phyloP scores from a whole-genome alignment of 305 asterid species.

The Andrographis paniculata region DNA sequence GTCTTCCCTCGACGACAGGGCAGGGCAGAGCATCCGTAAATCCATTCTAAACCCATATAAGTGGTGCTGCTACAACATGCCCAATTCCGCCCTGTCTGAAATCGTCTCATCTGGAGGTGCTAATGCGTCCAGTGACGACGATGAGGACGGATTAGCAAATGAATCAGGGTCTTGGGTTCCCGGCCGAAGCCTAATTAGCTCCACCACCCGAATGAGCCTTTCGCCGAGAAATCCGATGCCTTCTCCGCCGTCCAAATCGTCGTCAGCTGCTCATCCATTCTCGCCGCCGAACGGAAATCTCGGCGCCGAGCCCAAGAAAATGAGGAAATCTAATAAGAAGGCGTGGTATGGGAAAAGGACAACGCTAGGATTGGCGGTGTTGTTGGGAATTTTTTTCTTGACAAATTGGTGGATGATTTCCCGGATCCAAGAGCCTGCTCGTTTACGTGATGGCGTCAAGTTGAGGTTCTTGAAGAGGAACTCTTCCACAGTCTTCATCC shows the following conservation, averaged over 20 bases:
- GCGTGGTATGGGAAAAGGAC: slow-evolving; percentile 36
- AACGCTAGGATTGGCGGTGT: slow-evolving; percentile 32
- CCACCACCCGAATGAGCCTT: slow-evolving; percentile 31
- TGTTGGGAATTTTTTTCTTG: slow-evolving; percentile 38
- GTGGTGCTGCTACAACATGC: slow-evolving; percentile 12
- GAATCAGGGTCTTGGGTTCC: slow-evolving; percentile 14
- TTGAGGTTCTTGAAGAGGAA: slow-evolving; percentile 47
- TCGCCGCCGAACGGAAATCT: slow-evolving; percentile 19
- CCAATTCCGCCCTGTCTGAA: slow-evolving; percentile 18
- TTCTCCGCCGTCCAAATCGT: slow-evolving; percentile 19
- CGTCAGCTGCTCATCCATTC: slow-evolving; percentile 18
- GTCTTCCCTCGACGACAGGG: no score
- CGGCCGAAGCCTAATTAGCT: slow-evolving; percentile 21
- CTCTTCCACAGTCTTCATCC: slow-evolving; percentile 50
- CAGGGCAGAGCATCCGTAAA: background rate
- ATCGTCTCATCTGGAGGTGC: slow-evolving; percentile 16
- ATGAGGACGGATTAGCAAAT: slow-evolving; percentile 17
- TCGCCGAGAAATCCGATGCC: slow-evolving; percentile 28
- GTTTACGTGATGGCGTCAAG: slow-evolving; percentile 27
- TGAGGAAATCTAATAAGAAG: slow-evolving; percentile 34
- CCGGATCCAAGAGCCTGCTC: slow-evolving; percentile 59
- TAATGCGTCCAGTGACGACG: slow-evolving; percentile 16
- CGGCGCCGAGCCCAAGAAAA: slow-evolving; percentile 29
- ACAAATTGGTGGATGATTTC: slow-evolving; percentile 79
- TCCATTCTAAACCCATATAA: slow-evolving; percentile 3